Base-by-base conservation (phyloP, 345 rosid species). In the Anacardium occidentale region DNA sequence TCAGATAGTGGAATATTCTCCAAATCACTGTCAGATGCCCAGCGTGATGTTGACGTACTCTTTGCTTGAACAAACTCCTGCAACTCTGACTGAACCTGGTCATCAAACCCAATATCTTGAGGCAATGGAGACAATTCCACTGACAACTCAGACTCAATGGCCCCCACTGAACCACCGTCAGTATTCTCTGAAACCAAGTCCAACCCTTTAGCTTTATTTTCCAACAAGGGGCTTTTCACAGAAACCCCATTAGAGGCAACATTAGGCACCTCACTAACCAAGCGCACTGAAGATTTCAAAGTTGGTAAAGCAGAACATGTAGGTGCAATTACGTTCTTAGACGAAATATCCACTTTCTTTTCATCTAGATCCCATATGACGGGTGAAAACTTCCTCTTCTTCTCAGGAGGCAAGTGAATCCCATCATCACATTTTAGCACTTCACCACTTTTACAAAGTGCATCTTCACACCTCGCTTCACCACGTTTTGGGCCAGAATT, bases 301-400 rank as follows among this genome's bases (percentile, higher is more conserved):
- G 70, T 59, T 53, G 66, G 58, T 55, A 45, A 47, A 47, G 79
- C 62, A 68, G 52, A 20, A 74, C 64, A 48, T 0, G 76, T 68
- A 1, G 75, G 59, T 26, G 57, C 44, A 71, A 67, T 62, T 44
- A 71, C 65, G 55, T 65, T 81, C 76, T 77, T 76, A 2, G 79
- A 75, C 0, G 83, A 75, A 56, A 64, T 44, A 59, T 70, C 84
- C 65, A 20, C 62, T 64, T 72, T 76, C 70, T 80, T 78, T 29
- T 82, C 83, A 65, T 85, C 83, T 10, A 53, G 21, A 34, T 81
- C 85, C 92, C 91, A 85, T 37, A 77, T 14, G 68, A 86, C 62
- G 1, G 89, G 91, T 0, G 91, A 88, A 64, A 87, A 86, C 78
- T 87, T 93, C 84, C 87, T 84, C 74, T 66, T 93, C 81, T 85